phyloP scores from a whole-genome alignment of 2,329 filamentous ascomycete genomes.

The Bipolaris oryzae region DNA sequence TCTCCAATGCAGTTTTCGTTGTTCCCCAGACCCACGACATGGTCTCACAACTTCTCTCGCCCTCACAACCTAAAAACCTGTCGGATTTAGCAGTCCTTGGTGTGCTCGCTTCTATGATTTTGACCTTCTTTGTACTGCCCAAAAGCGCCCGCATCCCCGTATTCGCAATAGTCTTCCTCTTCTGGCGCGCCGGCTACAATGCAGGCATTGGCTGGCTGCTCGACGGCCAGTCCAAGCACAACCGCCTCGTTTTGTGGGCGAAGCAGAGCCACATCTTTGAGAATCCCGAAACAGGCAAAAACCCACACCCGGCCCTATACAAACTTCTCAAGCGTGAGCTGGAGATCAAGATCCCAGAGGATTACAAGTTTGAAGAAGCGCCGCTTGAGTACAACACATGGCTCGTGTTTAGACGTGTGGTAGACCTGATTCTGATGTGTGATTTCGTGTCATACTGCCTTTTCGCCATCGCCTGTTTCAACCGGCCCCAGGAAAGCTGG shows the following conservation, averaged over 20 bases:
- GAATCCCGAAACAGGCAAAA: conserved; percentile 76
- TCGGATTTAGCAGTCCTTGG: conserved; percentile 81
- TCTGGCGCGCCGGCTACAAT: conserved; percentile 94
- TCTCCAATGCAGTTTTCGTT: conserved; percentile 73
- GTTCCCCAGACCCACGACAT: conserved; percentile 98
- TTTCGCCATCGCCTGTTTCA: conserved; percentile 87
- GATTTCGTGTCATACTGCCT: conserved; percentile 97
- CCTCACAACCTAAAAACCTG: conserved; percentile 91
- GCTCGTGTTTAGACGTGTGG: conserved; percentile 92
- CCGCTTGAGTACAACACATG: conserved; percentile 99
- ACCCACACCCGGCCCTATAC: conserved; percentile 83
- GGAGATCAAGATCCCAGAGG: conserved; percentile 90
- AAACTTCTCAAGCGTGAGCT: conserved; percentile 84
- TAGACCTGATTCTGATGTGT: conserved; percentile 98
- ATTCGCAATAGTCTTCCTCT: conserved; percentile 83
- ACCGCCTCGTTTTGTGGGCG: conserved; percentile 85
- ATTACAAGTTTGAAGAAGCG: conserved; percentile 92
- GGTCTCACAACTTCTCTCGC: conserved; percentile 96
- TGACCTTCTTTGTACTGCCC: conserved; percentile 76
- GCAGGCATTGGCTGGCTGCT: conserved; percentile 90
- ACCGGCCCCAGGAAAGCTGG: conserved; percentile 75
- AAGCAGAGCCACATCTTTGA: conserved; percentile 86
- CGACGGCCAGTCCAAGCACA: conserved; percentile 87
- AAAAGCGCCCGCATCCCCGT: conserved; percentile 71
- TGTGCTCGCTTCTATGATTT: conserved; percentile 76